Evolutionary conservation across 306 rosid species (phyloP), one percentile per base, ranked within the genome.

Genomic region (Corylus americana): DNA sequence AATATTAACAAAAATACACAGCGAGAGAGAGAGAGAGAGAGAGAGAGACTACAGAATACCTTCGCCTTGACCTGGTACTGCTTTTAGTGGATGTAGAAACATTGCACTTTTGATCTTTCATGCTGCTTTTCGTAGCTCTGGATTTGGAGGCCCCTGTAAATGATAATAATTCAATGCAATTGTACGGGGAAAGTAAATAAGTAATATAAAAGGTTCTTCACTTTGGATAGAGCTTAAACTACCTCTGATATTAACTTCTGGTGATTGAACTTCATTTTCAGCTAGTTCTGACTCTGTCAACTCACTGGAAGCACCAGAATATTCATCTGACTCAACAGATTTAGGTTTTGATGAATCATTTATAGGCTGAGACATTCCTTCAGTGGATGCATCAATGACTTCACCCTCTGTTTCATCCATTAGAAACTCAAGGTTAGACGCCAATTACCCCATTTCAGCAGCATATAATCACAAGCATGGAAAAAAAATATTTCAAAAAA

Each of bases 251-350:
- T 73, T 79, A 50, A 72, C 61, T 71, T 58, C 35, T 44, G 90
- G 80, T 45, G 94, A 88, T 81, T 90, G 90, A 68, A 84, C 84
- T 83, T 88, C 92, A 13, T 59, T 45, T 8, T 80, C 86, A 17
- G 78, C 87, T 27, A 55, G 49, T 55, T 85, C 89, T 51, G 86
- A 68, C 78, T 88, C 92, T 16, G 72, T 82, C 84, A 88, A 50
- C 82, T 88, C 93, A 71, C 88, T 88, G 29, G 87, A 85, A 82
- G 80, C 77, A 45, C 80, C 82, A 16, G 89, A 88, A 78, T 22
- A n/a, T 77, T 86, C 86, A 37, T 84, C 84, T 11, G 85, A 70
- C 55, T 74, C 83, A 49, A 18, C 55, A 7, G 5, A 29, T 61
- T 74, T 55, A 55, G 79, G 62, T 47, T 79, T 76, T 49, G 80